phyloP scores from a whole-genome alignment of 1,139 yeast genomes.

The Hyphopichia khmerensis region DNA sequence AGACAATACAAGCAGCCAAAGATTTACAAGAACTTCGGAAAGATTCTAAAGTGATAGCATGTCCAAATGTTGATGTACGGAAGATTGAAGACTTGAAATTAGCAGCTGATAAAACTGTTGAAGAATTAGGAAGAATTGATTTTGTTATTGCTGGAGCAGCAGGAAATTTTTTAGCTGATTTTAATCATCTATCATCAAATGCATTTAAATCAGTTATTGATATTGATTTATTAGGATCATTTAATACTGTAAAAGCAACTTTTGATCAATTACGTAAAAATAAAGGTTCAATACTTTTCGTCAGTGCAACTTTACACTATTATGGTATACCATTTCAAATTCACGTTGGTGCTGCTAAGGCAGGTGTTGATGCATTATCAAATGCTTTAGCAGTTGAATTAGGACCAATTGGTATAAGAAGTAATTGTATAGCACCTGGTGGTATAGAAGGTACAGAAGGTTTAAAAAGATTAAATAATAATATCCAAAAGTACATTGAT shows the following conservation, averaged over 20 bases:
- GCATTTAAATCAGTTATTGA: slow-evolving; percentile 85
- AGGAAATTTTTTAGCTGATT: slow-evolving; percentile 83
- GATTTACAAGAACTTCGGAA: slow-evolving; percentile 57
- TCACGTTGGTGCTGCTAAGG: slow-evolving; percentile 92
- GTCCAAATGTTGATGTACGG: slow-evolving; percentile 76
- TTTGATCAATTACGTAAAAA: slow-evolving; percentile 60
- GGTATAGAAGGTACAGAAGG: slow-evolving; percentile 84
- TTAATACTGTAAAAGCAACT: slow-evolving; percentile 81
- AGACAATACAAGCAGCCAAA: slow-evolving; percentile 64
- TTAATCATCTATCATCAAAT: slow-evolving; percentile 73
- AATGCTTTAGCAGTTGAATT: slow-evolving; percentile 82
- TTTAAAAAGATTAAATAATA: slow-evolving; percentile 48
- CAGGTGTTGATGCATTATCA: slow-evolving; percentile 86
- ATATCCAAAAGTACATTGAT: slow-evolving; percentile 29
- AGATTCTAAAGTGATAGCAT: slow-evolving; percentile 65
- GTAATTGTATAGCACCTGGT: slow-evolving; percentile 87
- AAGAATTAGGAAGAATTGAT: slow-evolving; percentile 70
- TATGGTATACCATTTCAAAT: slow-evolving; percentile 82
- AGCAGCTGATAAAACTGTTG: slow-evolving; percentile 68
- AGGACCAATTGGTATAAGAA: slow-evolving; percentile 82
- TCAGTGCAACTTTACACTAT: slow-evolving; percentile 85
- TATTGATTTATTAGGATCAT: slow-evolving; percentile 84
- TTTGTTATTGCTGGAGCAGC: slow-evolving; percentile 94
- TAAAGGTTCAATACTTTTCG: slow-evolving; percentile 73
- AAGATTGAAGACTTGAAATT: slow-evolving; percentile 51